Conservation (phyloP, 106 monocot species). For the Acorus calamus region DNA sequence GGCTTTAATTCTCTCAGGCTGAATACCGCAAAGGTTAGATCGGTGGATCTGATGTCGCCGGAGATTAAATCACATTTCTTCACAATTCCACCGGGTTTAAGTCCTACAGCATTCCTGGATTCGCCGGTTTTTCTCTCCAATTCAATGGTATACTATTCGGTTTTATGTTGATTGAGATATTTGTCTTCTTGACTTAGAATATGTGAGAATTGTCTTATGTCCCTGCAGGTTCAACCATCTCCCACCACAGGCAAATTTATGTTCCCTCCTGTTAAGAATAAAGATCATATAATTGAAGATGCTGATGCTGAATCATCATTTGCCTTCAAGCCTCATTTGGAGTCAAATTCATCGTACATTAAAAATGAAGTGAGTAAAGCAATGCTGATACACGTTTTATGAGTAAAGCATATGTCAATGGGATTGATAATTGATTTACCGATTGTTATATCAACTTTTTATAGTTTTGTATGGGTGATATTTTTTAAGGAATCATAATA, state of each 20-base stretch:
- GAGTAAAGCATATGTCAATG: too few relatives aligned
- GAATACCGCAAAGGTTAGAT: constrained; percentile 33
- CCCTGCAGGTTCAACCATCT: constrained; percentile 42
- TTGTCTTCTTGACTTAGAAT: too few relatives aligned
- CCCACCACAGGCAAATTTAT: constrained; percentile 52
- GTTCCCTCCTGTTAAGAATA: constrained; percentile 17
- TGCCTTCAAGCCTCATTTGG: constrained; percentile 36
- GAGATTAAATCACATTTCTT: constrained; percentile 43
- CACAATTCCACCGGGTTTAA: constrained; percentile 62
- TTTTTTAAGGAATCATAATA: too few relatives aligned
- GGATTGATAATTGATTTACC: too few relatives aligned
- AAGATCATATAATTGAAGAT: constrained; percentile 20
- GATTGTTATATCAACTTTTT: too few relatives aligned
- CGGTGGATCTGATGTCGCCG: constrained; percentile 22
- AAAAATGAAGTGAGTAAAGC: constrained; percentile 29
- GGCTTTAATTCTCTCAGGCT: constrained; percentile 62
- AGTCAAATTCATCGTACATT: constrained; percentile 18
- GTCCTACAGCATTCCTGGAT: constrained; percentile 63
- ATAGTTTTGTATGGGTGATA: too few relatives aligned
- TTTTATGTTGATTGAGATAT: neutral
- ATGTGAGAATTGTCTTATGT: neutral
- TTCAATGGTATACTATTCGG: constrained; percentile 30
- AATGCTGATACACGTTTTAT: neutral
- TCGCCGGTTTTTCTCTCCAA: constrained; percentile 82
- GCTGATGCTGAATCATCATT: constrained; percentile 20